These are phyloP conservation scores for Exophiala xenobiotica DNA, from an alignment of 2,329 filamentous ascomycete genomes.

Conservation along the genomic window DNA sequence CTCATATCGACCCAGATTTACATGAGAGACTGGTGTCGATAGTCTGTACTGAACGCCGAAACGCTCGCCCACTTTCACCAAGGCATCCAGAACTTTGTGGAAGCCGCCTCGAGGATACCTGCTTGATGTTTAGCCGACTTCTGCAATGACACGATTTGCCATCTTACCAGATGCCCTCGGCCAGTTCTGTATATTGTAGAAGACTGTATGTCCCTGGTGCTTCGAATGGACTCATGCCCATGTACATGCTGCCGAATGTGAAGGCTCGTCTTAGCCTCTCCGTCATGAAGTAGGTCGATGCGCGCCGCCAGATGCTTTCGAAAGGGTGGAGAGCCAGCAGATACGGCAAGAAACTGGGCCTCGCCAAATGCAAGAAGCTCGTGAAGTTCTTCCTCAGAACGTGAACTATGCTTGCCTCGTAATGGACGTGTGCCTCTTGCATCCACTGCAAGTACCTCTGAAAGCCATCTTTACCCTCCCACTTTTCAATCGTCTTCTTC, in stretches of 20 bases:
- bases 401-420: conserved; percentile 65
- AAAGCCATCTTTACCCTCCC: conserved; percentile 70
- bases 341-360: conserved; percentile 59
- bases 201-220: conserved; percentile 72
- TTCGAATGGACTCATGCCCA: conserved; percentile 77
- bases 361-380: conserved; percentile 56
- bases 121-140: not conserved
- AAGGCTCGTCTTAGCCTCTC: conserved; percentile 69
- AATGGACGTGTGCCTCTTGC: conserved; percentile 66
- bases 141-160: not conserved
- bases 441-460: conserved; percentile 67
- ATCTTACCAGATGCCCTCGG: conserved; percentile 69
- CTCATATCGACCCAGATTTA: conserved; percentile 55
- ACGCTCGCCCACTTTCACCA: conserved; percentile 63
- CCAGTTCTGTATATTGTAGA: conserved; percentile 72
- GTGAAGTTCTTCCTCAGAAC: conserved; percentile 69
- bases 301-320: conserved; percentile 66
- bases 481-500: conserved; percentile 70
- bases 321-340: conserved; percentile 66
- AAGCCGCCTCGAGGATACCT: conserved; percentile 60
- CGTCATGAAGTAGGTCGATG: conserved; percentile 66
- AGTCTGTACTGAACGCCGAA: conserved; percentile 64
- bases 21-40: conserved; percentile 55
- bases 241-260: conserved; percentile 79
- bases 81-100: conserved; percentile 61